phyloP scores from a whole-genome alignment of 768 basidiomycete species.

The Tricholoma matsutake region DNA sequence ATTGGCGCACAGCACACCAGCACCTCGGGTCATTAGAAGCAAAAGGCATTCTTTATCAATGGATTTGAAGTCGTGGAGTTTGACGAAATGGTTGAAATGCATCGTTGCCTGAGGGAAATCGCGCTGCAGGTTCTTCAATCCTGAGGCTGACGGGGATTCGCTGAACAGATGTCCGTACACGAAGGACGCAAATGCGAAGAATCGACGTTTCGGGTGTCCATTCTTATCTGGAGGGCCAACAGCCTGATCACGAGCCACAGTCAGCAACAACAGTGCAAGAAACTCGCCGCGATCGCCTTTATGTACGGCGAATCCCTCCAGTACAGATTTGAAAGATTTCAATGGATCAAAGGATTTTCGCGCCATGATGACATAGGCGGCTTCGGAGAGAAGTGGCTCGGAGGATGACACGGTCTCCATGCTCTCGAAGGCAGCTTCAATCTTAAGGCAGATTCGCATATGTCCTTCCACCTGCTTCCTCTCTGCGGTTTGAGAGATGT shows the following conservation, averaged over 20 bases:
- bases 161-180: background rate
- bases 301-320: constrained; percentile 15
- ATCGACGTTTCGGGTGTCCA: background rate
- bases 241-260: constrained; percentile 19
- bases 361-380: constrained; percentile 20
- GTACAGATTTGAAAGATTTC: constrained; percentile 5
- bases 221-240: background rate
- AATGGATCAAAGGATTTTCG: constrained; percentile 7
- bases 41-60: background rate
- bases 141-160: background rate
- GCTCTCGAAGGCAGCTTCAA: constrained; percentile 4
- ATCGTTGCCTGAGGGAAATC: constrained; percentile 6
- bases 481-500: background rate
- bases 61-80: constrained; percentile 1
- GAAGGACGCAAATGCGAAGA: background rate
- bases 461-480: background rate
- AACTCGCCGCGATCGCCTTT: constrained; percentile 25
- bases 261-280: constrained; percentile 16
- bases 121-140: background rate
- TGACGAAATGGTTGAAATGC: constrained; percentile 22
- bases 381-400: constrained; percentile 28
- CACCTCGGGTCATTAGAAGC: background rate
- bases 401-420: constrained; percentile 25
- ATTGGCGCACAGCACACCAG: constrained; percentile 3
- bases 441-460: background rate